Evolutionary conservation across 345 rosid species (phyloP).

Genomic region (Corymbia maculata): DNA sequence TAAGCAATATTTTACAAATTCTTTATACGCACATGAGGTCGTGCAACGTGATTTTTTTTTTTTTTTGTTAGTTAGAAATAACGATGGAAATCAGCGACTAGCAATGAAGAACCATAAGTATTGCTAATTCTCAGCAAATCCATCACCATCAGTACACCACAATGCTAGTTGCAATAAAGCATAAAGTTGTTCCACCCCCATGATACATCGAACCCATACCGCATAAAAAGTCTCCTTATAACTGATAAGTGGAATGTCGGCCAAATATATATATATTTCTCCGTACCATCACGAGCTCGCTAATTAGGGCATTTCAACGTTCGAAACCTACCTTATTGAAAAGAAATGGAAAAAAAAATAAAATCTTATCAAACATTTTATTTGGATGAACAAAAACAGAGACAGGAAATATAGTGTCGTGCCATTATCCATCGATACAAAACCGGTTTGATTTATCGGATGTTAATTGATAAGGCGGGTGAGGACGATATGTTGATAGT

Average conservation of each 20-base stretch:
- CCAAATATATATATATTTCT: not conserved
- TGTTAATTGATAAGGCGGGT: not conserved
- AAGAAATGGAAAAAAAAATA: no score
- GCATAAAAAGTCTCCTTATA: no score
- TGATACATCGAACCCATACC: not conserved
- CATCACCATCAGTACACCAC: not conserved
- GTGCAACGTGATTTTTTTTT: not conserved
- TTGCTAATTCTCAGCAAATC: not conserved
- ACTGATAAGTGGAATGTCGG: no score
- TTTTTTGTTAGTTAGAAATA: not conserved
- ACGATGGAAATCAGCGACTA: not conserved
- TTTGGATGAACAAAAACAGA: not conserved
- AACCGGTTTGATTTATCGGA: not conserved
- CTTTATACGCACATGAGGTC: not conserved
- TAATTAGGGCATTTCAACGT: rapidly evolving
- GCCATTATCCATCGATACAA: not conserved
- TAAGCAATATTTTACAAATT: not conserved
- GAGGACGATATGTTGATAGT: not conserved
- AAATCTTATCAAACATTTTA: not conserved
- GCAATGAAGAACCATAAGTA: not conserved
- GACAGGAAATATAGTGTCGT: not conserved
- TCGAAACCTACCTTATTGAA: rapidly evolving
- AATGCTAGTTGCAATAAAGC: not conserved
- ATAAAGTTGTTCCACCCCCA: not conserved
- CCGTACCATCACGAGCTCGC: rapidly evolving